phyloP scores from a whole-genome alignment of 2,329 filamentous ascomycete species.

The Xylaria sp. region DNA sequence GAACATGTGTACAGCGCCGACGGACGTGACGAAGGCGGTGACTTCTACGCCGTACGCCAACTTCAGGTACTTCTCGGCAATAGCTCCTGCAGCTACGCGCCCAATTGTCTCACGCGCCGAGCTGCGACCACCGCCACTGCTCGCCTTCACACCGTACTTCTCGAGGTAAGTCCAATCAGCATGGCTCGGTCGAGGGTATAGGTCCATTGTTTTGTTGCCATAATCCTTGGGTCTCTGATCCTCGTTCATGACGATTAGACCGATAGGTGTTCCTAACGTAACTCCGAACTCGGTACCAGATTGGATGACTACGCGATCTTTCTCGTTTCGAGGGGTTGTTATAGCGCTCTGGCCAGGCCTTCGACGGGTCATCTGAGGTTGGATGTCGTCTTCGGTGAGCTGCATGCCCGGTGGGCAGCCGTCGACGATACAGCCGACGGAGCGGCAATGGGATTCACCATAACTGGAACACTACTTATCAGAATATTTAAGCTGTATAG shows the following conservation, averaged over 20 bases:
- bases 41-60: slow-evolving; percentile 32
- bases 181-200: slow-evolving; percentile 25
- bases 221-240: slow-evolving; percentile 18
- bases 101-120: slow-evolving; percentile 34
- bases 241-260: slow-evolving; percentile 19
- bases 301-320: slow-evolving; percentile 11
- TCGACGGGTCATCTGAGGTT: slow-evolving; percentile 23
- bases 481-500: slow-evolving; percentile 56
- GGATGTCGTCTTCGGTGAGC: slow-evolving; percentile 18
- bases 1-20: slow-evolving; percentile 27
- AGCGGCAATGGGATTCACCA: slow-evolving; percentile 65
- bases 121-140: slow-evolving; percentile 20
- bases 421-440: slow-evolving; percentile 24
- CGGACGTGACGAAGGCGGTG: slow-evolving; percentile 25
- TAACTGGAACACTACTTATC: slow-evolving; percentile 80
- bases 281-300: slow-evolving; percentile 16
- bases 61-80: slow-evolving; percentile 32
- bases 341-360: slow-evolving; percentile 20
- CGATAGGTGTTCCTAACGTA: slow-evolving; percentile 22
- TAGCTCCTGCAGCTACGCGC: slow-evolving; percentile 31
- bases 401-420: slow-evolving; percentile 15
- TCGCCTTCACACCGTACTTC: slow-evolving; percentile 29
- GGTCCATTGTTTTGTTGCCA: slow-evolving; percentile 11
- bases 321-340: slow-evolving; percentile 23
- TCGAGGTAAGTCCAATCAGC: slow-evolving; percentile 30